phyloP scores from a whole-genome alignment of 345 rosid species.

The Eucalyptus guilfoylei region DNA sequence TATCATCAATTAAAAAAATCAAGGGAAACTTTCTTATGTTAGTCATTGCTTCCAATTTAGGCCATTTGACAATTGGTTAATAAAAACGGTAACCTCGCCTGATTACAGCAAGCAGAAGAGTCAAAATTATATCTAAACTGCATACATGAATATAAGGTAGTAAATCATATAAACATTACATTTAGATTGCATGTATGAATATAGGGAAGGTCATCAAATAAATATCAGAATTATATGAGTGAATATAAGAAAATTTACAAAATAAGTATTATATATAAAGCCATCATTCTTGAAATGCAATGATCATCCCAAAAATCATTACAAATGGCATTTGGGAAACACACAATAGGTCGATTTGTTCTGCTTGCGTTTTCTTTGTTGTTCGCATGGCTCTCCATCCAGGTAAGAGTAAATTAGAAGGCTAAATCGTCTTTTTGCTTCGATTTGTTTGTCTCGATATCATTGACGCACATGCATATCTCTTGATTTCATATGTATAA shows the following conservation, averaged over 20 bases:
- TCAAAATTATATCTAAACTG: background rate
- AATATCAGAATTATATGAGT: background rate
- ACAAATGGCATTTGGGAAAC: background rate
- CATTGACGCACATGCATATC: background rate
- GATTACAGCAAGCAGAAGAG: background rate
- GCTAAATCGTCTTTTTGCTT: background rate
- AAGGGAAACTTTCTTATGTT: background rate
- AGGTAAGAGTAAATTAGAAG: background rate
- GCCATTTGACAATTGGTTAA: background rate
- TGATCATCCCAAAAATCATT: background rate
- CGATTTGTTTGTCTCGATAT: background rate
- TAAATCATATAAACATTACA: background rate
- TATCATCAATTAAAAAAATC: too few relatives aligned
- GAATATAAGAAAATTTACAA: background rate
- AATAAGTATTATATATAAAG: background rate
- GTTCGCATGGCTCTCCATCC: background rate
- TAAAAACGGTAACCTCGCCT: background rate
- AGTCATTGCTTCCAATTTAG: background rate
- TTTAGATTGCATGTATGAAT: background rate
- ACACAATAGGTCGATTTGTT: background rate
- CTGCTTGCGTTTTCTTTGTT: background rate
- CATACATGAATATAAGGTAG: background rate
- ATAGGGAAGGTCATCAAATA: background rate
- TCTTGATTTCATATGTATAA: background rate
- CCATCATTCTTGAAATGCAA: background rate